These are phyloP conservation scores for Parachaetomium inaequale DNA, from an alignment of 495 filamentous ascomycete genomes.

Conservation along the genomic window DNA sequence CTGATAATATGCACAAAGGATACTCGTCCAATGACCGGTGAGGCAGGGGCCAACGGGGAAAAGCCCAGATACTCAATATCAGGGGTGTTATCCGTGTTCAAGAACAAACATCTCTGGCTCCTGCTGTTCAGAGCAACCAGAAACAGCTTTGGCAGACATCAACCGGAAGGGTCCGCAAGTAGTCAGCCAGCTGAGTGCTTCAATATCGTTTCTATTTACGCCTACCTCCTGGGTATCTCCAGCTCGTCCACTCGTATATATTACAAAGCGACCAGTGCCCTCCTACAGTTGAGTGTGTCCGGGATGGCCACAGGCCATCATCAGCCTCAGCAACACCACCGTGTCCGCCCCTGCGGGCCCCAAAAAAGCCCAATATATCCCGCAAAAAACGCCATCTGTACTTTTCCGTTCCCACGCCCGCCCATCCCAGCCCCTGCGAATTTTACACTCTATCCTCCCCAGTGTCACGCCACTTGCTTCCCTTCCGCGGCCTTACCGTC, in stretches of 20 bases:
- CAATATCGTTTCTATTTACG: slow-evolving; percentile 32
- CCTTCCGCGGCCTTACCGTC: background rate
- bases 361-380: slow-evolving; percentile 1
- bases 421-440: background rate
- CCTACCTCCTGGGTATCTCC: slow-evolving; percentile 47
- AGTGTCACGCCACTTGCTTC: background rate
- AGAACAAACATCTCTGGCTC: too few relatives aligned
- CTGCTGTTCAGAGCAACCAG: too few relatives aligned
- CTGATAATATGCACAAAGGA: too few relatives aligned
- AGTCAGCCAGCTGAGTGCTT: background rate
- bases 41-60: too few relatives aligned
- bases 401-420: background rate
- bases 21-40: too few relatives aligned
- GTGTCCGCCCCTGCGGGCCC: background rate
- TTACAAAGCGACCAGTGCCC: too few relatives aligned
- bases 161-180: background rate
- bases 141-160: too few relatives aligned
- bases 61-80: too few relatives aligned
- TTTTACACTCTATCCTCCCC: too few relatives aligned
- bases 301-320: background rate
- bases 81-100: too few relatives aligned
- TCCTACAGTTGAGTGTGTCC: slow-evolving; percentile 5
- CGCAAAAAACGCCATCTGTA: background rate
- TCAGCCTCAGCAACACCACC: background rate
- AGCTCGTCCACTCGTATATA: background rate